A percentile compares a stretch with the other conserved stretches of the same genome.
Evolutionary conservation across 148 eudicot species (phyloP).

Genomic region (Linanthus parryae): DNA sequence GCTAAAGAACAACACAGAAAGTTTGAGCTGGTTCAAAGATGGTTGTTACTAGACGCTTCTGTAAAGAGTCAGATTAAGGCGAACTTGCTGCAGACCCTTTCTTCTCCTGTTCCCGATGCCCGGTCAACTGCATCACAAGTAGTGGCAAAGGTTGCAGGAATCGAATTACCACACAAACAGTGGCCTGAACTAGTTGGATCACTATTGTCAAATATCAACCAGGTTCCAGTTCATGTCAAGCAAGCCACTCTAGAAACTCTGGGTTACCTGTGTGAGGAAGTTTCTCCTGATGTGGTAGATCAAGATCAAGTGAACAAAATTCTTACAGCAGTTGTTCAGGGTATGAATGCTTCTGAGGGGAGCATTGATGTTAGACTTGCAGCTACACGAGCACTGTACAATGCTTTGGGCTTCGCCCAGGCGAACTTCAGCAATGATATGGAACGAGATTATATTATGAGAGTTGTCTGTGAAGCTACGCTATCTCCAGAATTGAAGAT

Average conservation of each 20-base stretch:
- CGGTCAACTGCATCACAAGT: constrained; percentile 66
- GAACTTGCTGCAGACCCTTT: constrained; percentile 42
- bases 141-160: constrained; percentile 56
- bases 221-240: constrained; percentile 38
- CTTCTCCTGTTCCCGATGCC: constrained; percentile 41
- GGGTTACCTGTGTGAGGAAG: constrained; percentile 68
- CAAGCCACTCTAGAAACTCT: constrained; percentile 66
- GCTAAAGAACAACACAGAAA: constrained; percentile 54
- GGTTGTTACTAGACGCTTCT: constrained; percentile 46
- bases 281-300: constrained; percentile 52
- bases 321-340: constrained; percentile 74
- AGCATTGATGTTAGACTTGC: constrained; percentile 49
- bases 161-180: constrained; percentile 57
- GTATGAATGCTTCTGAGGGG: constrained; percentile 41
- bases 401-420: constrained; percentile 68
- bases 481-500: constrained; percentile 42
- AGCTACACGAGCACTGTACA: constrained; percentile 55
- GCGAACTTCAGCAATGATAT: constrained; percentile 62
- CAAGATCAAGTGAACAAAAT: constrained; percentile 54
- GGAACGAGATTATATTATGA: constrained; percentile 65
- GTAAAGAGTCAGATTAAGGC: constrained; percentile 51
- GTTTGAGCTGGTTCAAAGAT: constrained; percentile 46
- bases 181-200: constrained; percentile 62
- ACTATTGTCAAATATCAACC: constrained; percentile 51
- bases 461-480: constrained; percentile 53